Evolutionary conservation across 225 moss, liverwort and hornwort genomes (phyloP).

Genomic region (Asterella californica): DNA sequence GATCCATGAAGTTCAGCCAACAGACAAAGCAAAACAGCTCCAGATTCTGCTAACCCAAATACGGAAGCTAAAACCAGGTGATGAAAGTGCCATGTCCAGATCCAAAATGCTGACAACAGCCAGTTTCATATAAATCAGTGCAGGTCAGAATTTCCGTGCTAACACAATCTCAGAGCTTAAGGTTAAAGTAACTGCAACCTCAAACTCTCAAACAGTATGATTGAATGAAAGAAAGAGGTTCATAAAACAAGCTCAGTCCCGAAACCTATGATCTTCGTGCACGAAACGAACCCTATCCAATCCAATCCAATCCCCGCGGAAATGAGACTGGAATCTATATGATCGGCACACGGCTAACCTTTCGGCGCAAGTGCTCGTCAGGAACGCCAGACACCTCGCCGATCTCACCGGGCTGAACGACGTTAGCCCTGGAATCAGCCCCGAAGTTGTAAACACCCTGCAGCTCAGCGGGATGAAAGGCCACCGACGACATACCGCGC

Average conservation of each 20-base stretch:
- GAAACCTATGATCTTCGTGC: not conserved
- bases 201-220: not conserved
- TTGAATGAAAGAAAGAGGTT: not conserved
- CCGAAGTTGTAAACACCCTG: constrained; percentile 50
- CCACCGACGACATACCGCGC: constrained; percentile 32
- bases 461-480: constrained; percentile 47
- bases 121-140: not conserved
- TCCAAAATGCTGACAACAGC: not conserved
- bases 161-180: not conserved
- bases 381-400: constrained; percentile 58
- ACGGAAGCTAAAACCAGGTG: not conserved
- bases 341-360: constrained; percentile 29
- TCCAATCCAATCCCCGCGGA: not conserved
- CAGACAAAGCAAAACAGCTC: not conserved
- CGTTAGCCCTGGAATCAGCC: constrained; percentile 10
- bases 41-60: not conserved
- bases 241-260: not conserved
- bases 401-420: constrained; percentile 39
- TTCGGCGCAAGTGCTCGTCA: constrained; percentile 49
- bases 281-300: not conserved
- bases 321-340: not conserved
- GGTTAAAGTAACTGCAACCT: not conserved
- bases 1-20: not conserved
- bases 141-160: not conserved
- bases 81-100: not conserved